Conservation (phyloP, 2,329 filamentous ascomycete genomes). For the Trichoderma sp. region DNA sequence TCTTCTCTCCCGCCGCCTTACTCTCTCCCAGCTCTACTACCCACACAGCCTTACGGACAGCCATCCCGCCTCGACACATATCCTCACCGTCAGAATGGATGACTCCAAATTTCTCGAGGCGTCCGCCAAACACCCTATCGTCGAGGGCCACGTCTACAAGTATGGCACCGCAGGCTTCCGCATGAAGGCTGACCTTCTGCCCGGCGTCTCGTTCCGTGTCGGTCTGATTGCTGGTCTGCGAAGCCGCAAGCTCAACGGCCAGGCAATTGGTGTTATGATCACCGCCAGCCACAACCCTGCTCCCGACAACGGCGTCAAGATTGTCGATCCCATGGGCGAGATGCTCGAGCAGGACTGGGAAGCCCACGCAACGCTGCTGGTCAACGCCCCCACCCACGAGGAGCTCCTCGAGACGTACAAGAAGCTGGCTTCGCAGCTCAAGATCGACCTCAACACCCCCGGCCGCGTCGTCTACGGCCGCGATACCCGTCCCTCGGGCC, state of each 20-base stretch:
- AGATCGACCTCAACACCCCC: conserved; percentile 69
- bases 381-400: conserved; percentile 78
- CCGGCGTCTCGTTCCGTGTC: conserved; percentile 90
- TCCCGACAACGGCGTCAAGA: conserved; percentile 88
- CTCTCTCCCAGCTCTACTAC: not conserved
- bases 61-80: not conserved
- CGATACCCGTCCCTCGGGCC: conserved; percentile 91
- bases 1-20: not conserved
- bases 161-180: conserved; percentile 70
- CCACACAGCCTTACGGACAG: not conserved
- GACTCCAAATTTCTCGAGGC: conserved; percentile 57
- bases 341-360: conserved; percentile 99
- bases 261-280: conserved; percentile 95
- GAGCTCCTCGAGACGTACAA: conserved; percentile 76
- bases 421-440: conserved; percentile 71
- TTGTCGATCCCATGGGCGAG: conserved; percentile 96
- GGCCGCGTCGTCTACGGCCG: conserved; percentile 86
- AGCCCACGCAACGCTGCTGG: conserved; percentile 79
- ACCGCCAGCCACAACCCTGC: conserved; percentile 92
- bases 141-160: conserved; percentile 57
- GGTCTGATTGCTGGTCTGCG: conserved; percentile 86
- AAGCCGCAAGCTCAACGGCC: conserved; percentile 84
- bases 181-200: conserved; percentile 76
- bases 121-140: conserved; percentile 63
- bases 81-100: conserved; percentile 46